Conservation (phyloP, 129 eudicot genomes). For the Saposhnikovia divaricata region DNA sequence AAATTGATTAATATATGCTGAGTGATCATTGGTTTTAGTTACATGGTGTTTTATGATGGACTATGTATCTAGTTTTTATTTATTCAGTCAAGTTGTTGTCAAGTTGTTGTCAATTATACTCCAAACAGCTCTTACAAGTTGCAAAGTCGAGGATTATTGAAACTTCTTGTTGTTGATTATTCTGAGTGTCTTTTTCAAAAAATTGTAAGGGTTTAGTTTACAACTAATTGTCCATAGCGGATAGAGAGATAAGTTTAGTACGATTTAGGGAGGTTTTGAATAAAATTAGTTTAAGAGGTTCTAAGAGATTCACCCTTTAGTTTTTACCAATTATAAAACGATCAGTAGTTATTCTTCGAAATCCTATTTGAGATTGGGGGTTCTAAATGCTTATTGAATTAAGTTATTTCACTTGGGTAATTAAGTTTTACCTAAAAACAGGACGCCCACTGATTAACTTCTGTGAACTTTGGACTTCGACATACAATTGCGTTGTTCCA, state of each 20-base stretch:
- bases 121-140: not conserved
- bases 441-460: not conserved
- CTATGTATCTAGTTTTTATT: not conserved
- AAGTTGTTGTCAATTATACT: too few species aligned
- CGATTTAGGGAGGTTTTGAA: not conserved
- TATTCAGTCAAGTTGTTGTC: not conserved
- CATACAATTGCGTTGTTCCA: not conserved
- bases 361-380: too few species aligned
- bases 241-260: too few species aligned
- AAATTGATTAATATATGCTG: too few species aligned
- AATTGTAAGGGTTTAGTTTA: not conserved
- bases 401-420: not conserved
- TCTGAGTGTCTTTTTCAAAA: too few species aligned
- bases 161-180: too few species aligned
- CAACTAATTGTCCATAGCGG: too few species aligned
- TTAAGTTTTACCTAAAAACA: not conserved
- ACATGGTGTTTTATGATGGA: too few species aligned
- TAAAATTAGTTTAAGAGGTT: not conserved
- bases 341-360: too few species aligned
- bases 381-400: too few species aligned
- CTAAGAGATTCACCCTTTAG: not conserved
- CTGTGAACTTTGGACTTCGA: not conserved
- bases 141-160: too few species aligned
- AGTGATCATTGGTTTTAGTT: too few species aligned
- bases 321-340: not conserved